phyloP scores from a whole-genome alignment of 148 eudicot species.

The Dianthus caryophyllus region DNA sequence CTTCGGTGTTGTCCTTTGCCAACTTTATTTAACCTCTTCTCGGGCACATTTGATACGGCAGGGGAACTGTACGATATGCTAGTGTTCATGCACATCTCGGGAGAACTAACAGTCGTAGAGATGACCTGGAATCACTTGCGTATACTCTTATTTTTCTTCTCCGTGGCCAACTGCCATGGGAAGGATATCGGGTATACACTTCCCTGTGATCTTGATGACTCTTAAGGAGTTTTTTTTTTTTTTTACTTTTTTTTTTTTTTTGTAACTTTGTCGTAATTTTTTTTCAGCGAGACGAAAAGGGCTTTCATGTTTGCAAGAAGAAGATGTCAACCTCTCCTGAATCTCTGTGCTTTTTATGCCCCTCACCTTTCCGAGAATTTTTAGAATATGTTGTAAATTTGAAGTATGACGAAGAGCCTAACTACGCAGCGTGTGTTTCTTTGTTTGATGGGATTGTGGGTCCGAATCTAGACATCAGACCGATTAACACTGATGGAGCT shows the following conservation, averaged over 20 bases:
- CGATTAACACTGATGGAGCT: constrained; percentile 97
- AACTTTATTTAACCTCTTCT: neutral
- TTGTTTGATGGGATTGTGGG: constrained; percentile 94
- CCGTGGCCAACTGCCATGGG: constrained; percentile 96
- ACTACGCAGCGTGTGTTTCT: constrained; percentile 77
- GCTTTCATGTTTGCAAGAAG: constrained; percentile 91
- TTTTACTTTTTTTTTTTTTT: neutral
- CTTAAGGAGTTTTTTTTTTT: neutral
- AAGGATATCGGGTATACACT: constrained; percentile 61
- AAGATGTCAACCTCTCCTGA: constrained; percentile 95
- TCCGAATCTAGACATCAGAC: constrained; percentile 84
- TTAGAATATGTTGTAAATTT: constrained; percentile 88
- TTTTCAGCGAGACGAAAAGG: constrained; percentile 83
- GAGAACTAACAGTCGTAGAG: constrained; percentile 88
- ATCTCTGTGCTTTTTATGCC: constrained; percentile 68
- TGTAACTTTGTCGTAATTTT: neutral
- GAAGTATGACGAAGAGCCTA: constrained; percentile 91
- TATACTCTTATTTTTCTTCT: constrained; percentile 88
- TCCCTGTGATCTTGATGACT: neutral
- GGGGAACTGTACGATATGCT: constrained; percentile 98
- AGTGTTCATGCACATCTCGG: constrained; percentile 99
- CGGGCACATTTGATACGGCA: constrained; percentile 25
- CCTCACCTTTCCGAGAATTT: constrained; percentile 67
- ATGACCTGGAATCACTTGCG: constrained; percentile 95
- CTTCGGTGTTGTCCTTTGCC: constrained; percentile 1